Percentiles rank a stretch among this genome's conserved stretches.
Evolutionary conservation across 371 early-diverging fungal species (phyloP).

Genomic region (Zopfochytrium polystomum): DNA sequence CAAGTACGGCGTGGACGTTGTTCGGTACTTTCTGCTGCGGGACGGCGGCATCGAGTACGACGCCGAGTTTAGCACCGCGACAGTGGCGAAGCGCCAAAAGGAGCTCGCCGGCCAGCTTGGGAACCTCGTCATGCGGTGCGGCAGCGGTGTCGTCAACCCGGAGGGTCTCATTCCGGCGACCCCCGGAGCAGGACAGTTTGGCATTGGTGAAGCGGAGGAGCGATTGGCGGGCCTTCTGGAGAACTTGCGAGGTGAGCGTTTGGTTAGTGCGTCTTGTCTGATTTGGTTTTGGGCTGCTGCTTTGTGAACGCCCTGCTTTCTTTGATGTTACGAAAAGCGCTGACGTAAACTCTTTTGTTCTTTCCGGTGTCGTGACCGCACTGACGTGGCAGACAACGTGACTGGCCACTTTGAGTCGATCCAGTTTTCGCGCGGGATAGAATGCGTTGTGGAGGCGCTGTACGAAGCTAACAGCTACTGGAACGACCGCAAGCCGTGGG

Average conservation of each 20-base stretch:
- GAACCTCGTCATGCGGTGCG: constrained; percentile 73
- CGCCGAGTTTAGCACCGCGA: constrained; percentile 73
- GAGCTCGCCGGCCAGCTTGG: constrained; percentile 85
- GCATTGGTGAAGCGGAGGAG: constrained; percentile 35
- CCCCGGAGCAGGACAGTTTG: constrained; percentile 10
- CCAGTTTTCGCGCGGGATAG: constrained; percentile 44
- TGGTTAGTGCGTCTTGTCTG: constrained; percentile 29
- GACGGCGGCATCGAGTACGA: constrained; percentile 88
- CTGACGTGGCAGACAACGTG: no score
- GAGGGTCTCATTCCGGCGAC: constrained; percentile 43
- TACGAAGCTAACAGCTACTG: constrained; percentile 73
- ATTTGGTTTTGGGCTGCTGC: not conserved
- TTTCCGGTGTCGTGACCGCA: no score
- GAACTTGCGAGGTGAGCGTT: constrained; percentile 49
- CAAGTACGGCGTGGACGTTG: constrained; percentile 76
- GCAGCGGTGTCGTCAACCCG: constrained; percentile 59
- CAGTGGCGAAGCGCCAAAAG: constrained; percentile 65
- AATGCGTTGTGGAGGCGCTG: constrained; percentile 54
- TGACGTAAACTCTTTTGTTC: not conserved
- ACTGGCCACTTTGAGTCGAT: constrained; percentile 11
- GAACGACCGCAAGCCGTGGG: constrained; percentile 77
- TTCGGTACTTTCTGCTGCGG: constrained; percentile 86
- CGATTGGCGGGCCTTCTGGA: constrained; percentile 40
- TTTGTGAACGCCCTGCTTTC: no score
- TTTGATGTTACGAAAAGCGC: no score